Conservation (phyloP, 345 rosid species). For the Alliaria petiolata region DNA sequence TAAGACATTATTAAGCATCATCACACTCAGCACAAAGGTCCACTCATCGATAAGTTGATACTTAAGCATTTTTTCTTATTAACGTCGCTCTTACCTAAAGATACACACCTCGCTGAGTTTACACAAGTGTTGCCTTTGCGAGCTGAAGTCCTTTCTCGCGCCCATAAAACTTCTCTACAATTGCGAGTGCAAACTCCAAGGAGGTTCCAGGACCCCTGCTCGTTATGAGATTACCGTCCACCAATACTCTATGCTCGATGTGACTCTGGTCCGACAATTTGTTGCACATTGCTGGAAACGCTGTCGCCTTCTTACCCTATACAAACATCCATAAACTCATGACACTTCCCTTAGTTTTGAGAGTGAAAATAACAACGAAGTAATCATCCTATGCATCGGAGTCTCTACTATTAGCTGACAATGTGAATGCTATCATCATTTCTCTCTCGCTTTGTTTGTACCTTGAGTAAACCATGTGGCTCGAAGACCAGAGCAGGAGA, state of each 20-base stretch:
- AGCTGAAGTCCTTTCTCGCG: conserved; percentile 67
- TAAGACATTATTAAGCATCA: conserved; percentile 16
- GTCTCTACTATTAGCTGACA: neutral
- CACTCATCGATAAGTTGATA: conserved; percentile 10
- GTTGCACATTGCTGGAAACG: conserved; percentile 76
- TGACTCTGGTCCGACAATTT: conserved; percentile 76
- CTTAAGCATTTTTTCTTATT: conserved; percentile 6
- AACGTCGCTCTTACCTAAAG: conserved; percentile 1
- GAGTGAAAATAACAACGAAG: neutral
- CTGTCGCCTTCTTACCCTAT: conserved; percentile 94
- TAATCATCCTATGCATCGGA: neutral
- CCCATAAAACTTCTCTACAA: conserved; percentile 77
- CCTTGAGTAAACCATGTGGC: conserved; percentile 91
- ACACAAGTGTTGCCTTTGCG: conserved; percentile 60
- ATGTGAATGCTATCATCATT: neutral
- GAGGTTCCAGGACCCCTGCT: conserved; percentile 96
- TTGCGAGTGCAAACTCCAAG: conserved; percentile 75
- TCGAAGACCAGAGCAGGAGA: conserved; percentile 92
- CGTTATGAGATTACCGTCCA: conserved; percentile 89
- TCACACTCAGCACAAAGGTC: neutral
- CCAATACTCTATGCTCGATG: conserved; percentile 70
- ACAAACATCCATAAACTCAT: neutral
- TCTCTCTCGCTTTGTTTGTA: conserved; percentile 20
- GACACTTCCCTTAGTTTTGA: neutral
- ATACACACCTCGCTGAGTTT: conserved; percentile 13